Conservation (phyloP, 805 yeast genomes). For the Metschnikowia similis region DNA sequence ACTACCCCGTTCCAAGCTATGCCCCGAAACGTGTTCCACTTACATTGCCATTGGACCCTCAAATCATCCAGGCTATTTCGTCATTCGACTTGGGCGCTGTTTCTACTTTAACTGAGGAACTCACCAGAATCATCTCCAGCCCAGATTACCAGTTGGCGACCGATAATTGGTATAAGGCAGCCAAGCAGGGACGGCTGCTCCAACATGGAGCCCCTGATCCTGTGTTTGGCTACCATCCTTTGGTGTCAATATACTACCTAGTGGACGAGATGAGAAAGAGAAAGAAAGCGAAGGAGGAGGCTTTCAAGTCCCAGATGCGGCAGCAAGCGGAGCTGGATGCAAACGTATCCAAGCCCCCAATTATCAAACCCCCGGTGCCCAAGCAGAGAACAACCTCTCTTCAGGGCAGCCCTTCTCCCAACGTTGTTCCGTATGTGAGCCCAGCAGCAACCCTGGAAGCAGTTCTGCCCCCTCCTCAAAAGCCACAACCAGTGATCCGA, state of each 20-base stretch:
- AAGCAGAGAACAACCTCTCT: constrained; percentile 1
- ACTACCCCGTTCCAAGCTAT: constrained; percentile 62
- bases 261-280: constrained; percentile 81
- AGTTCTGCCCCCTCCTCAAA: background rate
- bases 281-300: constrained; percentile 55
- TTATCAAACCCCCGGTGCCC: constrained; percentile 1
- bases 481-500: constrained; percentile 3
- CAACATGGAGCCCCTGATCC: constrained; percentile 53
- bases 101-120: constrained; percentile 50
- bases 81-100: constrained; percentile 75
- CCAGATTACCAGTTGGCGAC: constrained; percentile 61
- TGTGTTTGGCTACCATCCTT: constrained; percentile 81
- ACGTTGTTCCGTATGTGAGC: background rate
- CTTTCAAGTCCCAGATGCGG: constrained; percentile 28
- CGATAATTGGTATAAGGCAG: constrained; percentile 54
- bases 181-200: constrained; percentile 35
- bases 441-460: constrained; percentile 3
- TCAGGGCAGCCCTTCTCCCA: constrained; percentile 1
- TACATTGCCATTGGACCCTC: constrained; percentile 59
- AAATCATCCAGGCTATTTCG: constrained; percentile 70
- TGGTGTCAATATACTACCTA: constrained; percentile 78
- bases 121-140: constrained; percentile 56
- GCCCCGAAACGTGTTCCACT: constrained; percentile 79
- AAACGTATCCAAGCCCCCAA: background rate
- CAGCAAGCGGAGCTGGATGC: constrained; percentile 14